Base-by-base conservation (phyloP, 2,329 filamentous ascomycete genomes). In the Aspergillus glaucus region DNA sequence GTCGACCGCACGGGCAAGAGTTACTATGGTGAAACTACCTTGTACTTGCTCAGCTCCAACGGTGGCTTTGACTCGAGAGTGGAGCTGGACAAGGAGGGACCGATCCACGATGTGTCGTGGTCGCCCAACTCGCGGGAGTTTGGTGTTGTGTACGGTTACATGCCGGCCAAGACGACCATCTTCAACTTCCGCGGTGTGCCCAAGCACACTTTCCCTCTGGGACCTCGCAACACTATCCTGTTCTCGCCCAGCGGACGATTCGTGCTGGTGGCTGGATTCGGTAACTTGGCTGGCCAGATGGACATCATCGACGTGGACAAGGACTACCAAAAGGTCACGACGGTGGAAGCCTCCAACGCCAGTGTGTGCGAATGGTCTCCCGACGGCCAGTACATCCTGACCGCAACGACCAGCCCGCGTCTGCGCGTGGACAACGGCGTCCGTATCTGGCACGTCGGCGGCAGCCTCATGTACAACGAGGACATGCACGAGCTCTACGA, bases 1-100 rank as follows among this genome's bases (percentile, higher is more conserved):
- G 93, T 97, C 47, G 93, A 98, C 74, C 94, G 93, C 75, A 90
- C 90, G 50, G 94, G 94, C 72, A 97, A 97, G 82, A 96, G 89
- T 73, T 98, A 98, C 76, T 98, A 98, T 62, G 93, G 93, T 65
- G 93, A 98, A 76, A 97, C 93, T 8, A 97, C 88, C 55, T 84
- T 98, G 65, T 97, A 97, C 74, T 80, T 98, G 59, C 80, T 98
- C 55, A 95, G 88, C 70, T 87, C 90, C 55, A 94, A 87, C 63
- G 92, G 91, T 54, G 84, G 85, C 43, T 94, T 97, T 63, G 93
- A 98, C 70, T 93, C 92, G 50, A 85, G 93, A 60, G 85, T 98
- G 58, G 82, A 87, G 55, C 78, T 96, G 45, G 93, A 98, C 72
- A 97, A 97, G 75, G 92, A 97, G 67, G 93, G 93, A 0, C 93